Conservation (phyloP, 1,284 basidiomycete genomes). For the Ceratobasidium papillatum region DNA sequence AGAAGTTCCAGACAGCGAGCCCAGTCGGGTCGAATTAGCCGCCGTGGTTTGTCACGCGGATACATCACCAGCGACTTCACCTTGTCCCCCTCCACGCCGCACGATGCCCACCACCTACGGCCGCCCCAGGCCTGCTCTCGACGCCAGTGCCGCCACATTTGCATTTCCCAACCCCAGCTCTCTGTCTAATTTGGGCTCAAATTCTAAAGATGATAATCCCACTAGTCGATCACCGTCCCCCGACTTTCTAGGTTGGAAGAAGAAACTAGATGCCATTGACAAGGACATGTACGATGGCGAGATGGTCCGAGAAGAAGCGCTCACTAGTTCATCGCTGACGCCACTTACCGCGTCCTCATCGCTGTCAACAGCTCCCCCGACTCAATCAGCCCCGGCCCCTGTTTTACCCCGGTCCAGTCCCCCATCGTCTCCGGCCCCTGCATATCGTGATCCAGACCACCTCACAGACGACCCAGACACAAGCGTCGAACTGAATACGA, state of each 20-base stretch:
- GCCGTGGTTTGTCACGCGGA: slow-evolving; percentile 28
- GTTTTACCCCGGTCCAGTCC: slow-evolving; percentile 23
- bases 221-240: neutral
- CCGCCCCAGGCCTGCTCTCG: slow-evolving; percentile 24
- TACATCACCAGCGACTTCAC: slow-evolving; percentile 29
- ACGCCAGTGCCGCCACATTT: neutral
- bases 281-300: slow-evolving; percentile 28
- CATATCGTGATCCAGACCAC: slow-evolving; percentile 11
- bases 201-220: slow-evolving; percentile 2
- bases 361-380: slow-evolving; percentile 32
- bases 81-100: slow-evolving; percentile 37
- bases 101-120: slow-evolving; percentile 34
- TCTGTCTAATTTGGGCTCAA: neutral
- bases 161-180: neutral
- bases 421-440: slow-evolving; percentile 35
- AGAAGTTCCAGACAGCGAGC: slow-evolving; percentile 22
- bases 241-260: slow-evolving; percentile 31
- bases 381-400: slow-evolving; percentile 6
- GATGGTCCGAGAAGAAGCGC: neutral
- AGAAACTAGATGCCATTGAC: slow-evolving; percentile 33
- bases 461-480: slow-evolving; percentile 15
- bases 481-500: slow-evolving; percentile 36
- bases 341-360: slow-evolving; percentile 37
- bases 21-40: slow-evolving; percentile 6
- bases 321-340: slow-evolving; percentile 19